These are phyloP conservation scores for Mycena alexandri DNA, from an alignment of 768 basidiomycete species.

Conservation along the genomic window DNA sequence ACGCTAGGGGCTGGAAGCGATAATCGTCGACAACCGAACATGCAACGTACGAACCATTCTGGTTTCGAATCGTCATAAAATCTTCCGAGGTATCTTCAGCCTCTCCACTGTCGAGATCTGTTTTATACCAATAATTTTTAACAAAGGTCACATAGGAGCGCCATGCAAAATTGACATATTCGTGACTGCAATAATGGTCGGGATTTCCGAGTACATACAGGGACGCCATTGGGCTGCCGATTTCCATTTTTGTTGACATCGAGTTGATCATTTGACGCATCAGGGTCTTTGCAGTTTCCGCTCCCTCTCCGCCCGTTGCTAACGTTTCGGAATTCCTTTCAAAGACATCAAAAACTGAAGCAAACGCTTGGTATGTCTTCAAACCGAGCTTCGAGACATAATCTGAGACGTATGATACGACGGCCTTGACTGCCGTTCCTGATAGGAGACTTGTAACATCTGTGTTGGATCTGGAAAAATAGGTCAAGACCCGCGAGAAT, in stretches of 20 bases:
- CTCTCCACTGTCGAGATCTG: no score
- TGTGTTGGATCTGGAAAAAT: constrained; percentile 15
- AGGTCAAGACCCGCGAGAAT: not conserved
- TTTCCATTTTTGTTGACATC: constrained; percentile 43
- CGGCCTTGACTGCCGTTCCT: constrained; percentile 19
- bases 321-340: constrained; percentile 37
- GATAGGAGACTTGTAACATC: constrained; percentile 21
- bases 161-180: constrained; percentile 49
- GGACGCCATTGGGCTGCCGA: constrained; percentile 49
- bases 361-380: constrained; percentile 19
- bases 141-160: constrained; percentile 32
- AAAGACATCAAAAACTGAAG: constrained; percentile 16
- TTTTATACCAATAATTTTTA: not conserved
- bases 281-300: constrained; percentile 18
- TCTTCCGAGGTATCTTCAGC: not conserved
- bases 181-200: constrained; percentile 50
- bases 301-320: constrained; percentile 21
- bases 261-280: constrained; percentile 25
- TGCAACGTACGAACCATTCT: constrained; percentile 23
- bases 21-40: constrained; percentile 43
- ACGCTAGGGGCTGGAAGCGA: constrained; percentile 33
- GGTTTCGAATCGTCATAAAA: not conserved
- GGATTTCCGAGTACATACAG: constrained; percentile 49
- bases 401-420: constrained; percentile 14
- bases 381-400: constrained; percentile 17